Base-by-base conservation (phyloP, 176 grass and related monocot species). In the Aegilops longissima region DNA sequence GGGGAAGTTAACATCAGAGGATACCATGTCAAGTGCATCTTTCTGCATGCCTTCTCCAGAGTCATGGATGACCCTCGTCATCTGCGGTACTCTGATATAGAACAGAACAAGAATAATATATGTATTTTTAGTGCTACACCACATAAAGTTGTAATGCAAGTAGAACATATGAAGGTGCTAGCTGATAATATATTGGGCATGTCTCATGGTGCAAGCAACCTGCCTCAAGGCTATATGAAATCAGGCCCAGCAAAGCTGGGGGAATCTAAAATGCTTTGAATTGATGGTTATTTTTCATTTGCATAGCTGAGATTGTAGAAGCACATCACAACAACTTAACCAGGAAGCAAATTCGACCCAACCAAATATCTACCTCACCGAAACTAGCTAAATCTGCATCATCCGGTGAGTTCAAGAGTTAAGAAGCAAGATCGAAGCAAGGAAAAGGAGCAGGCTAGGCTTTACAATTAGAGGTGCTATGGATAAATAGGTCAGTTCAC, bases 1-100 rank as follows among this genome's bases (percentile, higher is more conserved):
- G 21, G 84, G 89, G 47, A 98, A 98, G 24, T 95, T 98, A 27
- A 95, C 96, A 92, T 95, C 96, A 6, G 86, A 85, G 5, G 96
- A 94, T 79, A 95, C 93, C 75, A 98, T 88, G 65, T 86, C 74
- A 73, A 89, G 80, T 27, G 91, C 87, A 58, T 95, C 96, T 74
- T 95, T 95, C 9, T 95, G 91, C 83, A 89, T 71, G 51, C 61
- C 86, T 64, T 95, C 92, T 80, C 90, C 93, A 17, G 84, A 94
- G 81, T 98, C 93, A 87, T 91, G 63, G 71, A 84, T 90, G 31
- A 91, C 86, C 82, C 90, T 87, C 64, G 93, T 98, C 96, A 98
- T 98, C 51, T 85, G 81, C 42, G 76, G 70, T 77, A 61, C 49
- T 87, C 61, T 84, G 70, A 59, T 54, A 6, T 18, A 13, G 27